These are phyloP conservation scores for Periconia macrospinosa DNA, from an alignment of 2,329 filamentous ascomycete genomes.

Conservation along the genomic window DNA sequence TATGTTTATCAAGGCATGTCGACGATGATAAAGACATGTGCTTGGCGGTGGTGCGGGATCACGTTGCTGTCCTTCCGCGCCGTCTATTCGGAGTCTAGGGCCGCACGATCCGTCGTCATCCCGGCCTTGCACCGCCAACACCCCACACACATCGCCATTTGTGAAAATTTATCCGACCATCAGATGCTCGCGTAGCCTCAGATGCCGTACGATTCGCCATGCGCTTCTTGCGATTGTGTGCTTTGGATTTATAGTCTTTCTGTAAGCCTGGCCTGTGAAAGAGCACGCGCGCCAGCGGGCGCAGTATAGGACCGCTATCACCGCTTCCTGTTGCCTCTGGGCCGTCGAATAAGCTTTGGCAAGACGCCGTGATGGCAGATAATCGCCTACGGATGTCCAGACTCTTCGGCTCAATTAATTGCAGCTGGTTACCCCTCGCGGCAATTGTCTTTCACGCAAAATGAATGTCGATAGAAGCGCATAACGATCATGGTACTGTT, in stretches of 20 bases:
- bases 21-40: neutral
- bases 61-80: conserved; percentile 19
- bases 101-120: conserved; percentile 27
- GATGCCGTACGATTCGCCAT: conserved; percentile 21
- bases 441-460: conserved; percentile 16
- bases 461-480: conserved; percentile 4
- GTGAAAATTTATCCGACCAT: conserved; percentile 41
- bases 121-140: conserved; percentile 32
- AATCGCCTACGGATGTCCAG: conserved; percentile 18
- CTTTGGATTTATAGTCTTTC: neutral
- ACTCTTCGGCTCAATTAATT: conserved; percentile 23
- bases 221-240: neutral
- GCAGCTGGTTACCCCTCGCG: conserved; percentile 18
- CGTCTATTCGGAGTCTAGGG: conserved; percentile 24
- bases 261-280: conserved; percentile 21
- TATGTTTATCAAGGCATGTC: neutral
- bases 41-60: conserved; percentile 15
- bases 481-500: conserved; percentile 4
- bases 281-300: conserved; percentile 17
- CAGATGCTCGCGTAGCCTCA: conserved; percentile 11
- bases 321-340: conserved; percentile 18
- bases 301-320: conserved; percentile 40
- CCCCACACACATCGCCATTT: conserved; percentile 22
- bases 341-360: conserved; percentile 27
- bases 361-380: conserved; percentile 20